A percentile compares a stretch with the other conserved stretches of the same genome.
Evolutionary conservation across 768 basidiomycete species (phyloP).

Genomic region (Dioszegia crocea): DNA sequence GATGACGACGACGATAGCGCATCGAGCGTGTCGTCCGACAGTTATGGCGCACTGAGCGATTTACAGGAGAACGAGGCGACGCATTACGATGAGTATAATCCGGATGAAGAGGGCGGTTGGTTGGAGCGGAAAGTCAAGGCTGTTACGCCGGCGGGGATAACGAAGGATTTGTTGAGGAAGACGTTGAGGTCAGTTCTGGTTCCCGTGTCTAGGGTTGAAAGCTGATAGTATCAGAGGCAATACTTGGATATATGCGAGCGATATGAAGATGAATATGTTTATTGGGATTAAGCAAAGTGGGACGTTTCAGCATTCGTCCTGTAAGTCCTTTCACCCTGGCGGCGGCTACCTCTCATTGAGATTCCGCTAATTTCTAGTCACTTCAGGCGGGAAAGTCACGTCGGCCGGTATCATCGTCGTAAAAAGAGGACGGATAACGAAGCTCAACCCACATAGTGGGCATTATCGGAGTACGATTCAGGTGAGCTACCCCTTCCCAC

Average conservation of each 20-base stretch:
- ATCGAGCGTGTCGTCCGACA: conserved; percentile 2
- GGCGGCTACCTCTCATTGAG: too few relatives aligned
- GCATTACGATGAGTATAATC: conserved; percentile 37
- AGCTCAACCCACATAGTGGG: conserved; percentile 63
- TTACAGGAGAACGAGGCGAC: conserved; percentile 41
- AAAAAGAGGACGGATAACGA: conserved; percentile 60
- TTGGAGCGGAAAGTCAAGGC: conserved; percentile 52
- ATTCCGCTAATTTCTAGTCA: conserved; percentile 14
- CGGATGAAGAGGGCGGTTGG: conserved; percentile 28
- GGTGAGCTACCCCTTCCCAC: conserved; percentile 46
- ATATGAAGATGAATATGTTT: conserved; percentile 59
- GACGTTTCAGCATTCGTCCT: conserved; percentile 65
- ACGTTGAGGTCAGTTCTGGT: conserved; percentile 52
- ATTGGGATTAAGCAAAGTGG: conserved; percentile 66
- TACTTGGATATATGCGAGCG: conserved; percentile 68
- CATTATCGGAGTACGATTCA: conserved; percentile 64
- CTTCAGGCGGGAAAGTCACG: conserved; percentile 56
- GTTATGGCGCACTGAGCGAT: conserved; percentile 6
- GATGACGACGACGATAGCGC: neutral
- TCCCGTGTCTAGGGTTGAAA: neutral
- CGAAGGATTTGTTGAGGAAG: conserved; percentile 59
- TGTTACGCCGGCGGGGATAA: conserved; percentile 57
- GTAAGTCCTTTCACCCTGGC: conserved; percentile 13
- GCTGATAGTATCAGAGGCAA: conserved; percentile 51
- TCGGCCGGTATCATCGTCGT: conserved; percentile 66